Evolutionary conservation across 345 rosid species (phyloP), one percentile per base, ranked within the genome.

Genomic region (Brassica incana): DNA sequence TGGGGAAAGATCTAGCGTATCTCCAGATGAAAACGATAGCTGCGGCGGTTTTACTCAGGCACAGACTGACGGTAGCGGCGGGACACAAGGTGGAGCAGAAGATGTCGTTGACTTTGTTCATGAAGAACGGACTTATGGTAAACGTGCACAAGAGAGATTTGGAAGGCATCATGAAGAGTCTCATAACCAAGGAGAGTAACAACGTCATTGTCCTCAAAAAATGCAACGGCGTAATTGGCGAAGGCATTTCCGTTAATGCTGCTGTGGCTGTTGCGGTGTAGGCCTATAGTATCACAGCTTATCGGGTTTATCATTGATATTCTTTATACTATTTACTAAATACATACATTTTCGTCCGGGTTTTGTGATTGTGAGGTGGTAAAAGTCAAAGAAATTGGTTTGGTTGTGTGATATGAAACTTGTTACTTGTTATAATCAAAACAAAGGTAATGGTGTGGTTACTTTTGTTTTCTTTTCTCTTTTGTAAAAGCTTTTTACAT

Each of bases 21-120:
- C 83, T 93, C 27, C 97, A 91, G 75, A 95, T 95, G 99, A 95
- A 93, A 66, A 88, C 98, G 54, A 87, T 93, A 27, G 97, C 91
- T 9, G 91, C 93, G 67, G 97, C 97, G 40, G 88, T 86, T n/a
- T 65, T 95, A 40, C 80, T 91, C 76, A 78, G 94, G 78, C 93
- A 95, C 77, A 84, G 85, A 54, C 74, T 95, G 78, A 80, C 89
- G 83, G 78, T 90, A 74, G 90, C 82, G 64, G 29, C 84, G 12
- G 98, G 98, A n/a, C 96, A 91, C 59, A 87, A 82, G 82, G 94
- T 95, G 83, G 96, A 91, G 94, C 99, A 95, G 87, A 95, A 95
- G 85, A 95, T 95, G 97, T 95, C 99, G 43, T 48, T 95, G 74
- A 95, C 99, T 1, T 25, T 95, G 85, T 93, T 93, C 80, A 95